phyloP scores from a whole-genome alignment of 2,329 filamentous ascomycete genomes.

The Colletotrichum higginsianum region DNA sequence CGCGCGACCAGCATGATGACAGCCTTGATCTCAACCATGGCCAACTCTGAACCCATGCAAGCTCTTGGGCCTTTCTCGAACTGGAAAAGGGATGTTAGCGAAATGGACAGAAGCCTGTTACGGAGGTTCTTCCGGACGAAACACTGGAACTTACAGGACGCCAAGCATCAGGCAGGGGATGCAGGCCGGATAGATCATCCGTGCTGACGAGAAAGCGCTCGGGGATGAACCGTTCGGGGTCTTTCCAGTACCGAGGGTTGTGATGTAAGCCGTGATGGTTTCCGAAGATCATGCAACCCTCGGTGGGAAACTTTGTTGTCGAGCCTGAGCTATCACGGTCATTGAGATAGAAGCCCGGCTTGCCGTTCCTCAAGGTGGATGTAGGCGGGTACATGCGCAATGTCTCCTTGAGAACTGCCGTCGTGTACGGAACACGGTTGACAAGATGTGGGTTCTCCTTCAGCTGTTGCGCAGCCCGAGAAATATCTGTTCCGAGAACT shows the following conservation, averaged over 20 bases:
- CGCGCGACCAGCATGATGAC: constrained; percentile 18
- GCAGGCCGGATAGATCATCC: constrained; percentile 9
- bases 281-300: constrained; percentile 27
- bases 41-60: constrained; percentile 32
- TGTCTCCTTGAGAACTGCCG: constrained; percentile 56
- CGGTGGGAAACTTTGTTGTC: constrained; percentile 2
- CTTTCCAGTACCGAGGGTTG: constrained; percentile 24
- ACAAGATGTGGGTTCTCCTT: constrained; percentile 60
- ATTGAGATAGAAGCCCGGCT: constrained; percentile 6
- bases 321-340: constrained; percentile 3
- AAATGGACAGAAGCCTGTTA: background rate
- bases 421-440: constrained; percentile 67
- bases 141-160: constrained; percentile 11
- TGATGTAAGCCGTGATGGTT: constrained; percentile 27
- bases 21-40: constrained; percentile 26
- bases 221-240: constrained; percentile 14
- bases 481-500: constrained; percentile 61
- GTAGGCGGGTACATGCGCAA: constrained; percentile 54
- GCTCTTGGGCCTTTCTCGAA: constrained; percentile 26
- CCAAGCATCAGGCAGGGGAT: constrained; percentile 22
- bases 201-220: constrained; percentile 13
- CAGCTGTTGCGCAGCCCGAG: constrained; percentile 56
- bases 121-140: too few species aligned
- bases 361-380: constrained; percentile 47
- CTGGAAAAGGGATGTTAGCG: background rate